These are phyloP conservation scores for Aspergillus hiratsukae DNA, from an alignment of 2,329 filamentous ascomycete species.

Conservation along the genomic window DNA sequence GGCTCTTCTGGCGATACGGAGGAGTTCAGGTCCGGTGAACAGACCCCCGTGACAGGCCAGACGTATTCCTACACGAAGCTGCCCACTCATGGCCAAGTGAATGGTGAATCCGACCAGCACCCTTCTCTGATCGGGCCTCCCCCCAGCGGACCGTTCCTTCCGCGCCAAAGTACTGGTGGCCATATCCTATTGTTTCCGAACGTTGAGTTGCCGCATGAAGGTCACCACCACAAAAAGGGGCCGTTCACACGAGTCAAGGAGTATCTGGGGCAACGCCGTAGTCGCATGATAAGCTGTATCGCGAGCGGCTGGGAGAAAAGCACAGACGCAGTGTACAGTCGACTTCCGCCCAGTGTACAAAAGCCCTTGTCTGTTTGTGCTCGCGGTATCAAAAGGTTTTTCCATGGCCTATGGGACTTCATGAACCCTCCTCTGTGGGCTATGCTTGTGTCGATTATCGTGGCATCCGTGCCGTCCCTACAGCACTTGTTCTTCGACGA, in stretches of 20 bases:
- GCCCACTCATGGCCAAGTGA: constrained; percentile 18
- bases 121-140: constrained; percentile 27
- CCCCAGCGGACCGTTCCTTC: constrained; percentile 32
- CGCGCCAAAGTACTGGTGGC: constrained; percentile 41
- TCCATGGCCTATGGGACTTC: constrained; percentile 75
- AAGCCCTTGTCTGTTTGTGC: constrained; percentile 43
- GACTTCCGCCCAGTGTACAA: constrained; percentile 52
- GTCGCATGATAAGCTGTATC: constrained; percentile 16
- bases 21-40: constrained; percentile 35
- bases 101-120: constrained; percentile 15
- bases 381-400: constrained; percentile 47
- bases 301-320: constrained; percentile 18
- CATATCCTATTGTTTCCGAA: constrained; percentile 58
- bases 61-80: constrained; percentile 34
- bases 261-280: constrained; percentile 16
- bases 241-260: constrained; percentile 26
- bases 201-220: constrained; percentile 28
- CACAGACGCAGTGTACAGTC: constrained; percentile 37
- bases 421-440: constrained; percentile 99
- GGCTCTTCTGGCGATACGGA: constrained; percentile 12
- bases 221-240: constrained; percentile 24
- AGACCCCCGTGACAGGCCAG: constrained; percentile 35
- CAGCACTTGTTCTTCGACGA: constrained; percentile 84
- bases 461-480: constrained; percentile 79
- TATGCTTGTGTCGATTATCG: constrained; percentile 85